These are phyloP conservation scores for Chalciporus sp. DNA, from an alignment of 1,284 basidiomycete genomes.

Conservation along the genomic window DNA sequence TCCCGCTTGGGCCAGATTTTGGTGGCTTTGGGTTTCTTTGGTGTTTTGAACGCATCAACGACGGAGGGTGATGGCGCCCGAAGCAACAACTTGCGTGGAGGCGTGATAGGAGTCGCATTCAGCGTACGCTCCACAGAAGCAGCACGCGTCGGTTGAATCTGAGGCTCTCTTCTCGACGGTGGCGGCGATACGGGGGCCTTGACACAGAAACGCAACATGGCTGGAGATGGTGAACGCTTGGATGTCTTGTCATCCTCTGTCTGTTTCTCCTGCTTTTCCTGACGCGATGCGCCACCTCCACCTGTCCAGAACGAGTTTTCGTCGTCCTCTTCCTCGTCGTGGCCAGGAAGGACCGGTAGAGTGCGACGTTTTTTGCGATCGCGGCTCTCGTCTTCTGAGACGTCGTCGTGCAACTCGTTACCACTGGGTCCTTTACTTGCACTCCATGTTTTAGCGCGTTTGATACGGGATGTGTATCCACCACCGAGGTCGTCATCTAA, in stretches of 20 bases:
- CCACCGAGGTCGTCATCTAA: constrained; percentile 16
- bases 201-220: constrained; percentile 29
- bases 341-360: constrained; percentile 26
- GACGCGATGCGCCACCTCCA: constrained; percentile 14
- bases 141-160: constrained; percentile 25
- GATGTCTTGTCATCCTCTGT: constrained; percentile 12
- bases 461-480: constrained; percentile 8
- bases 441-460: constrained; percentile 11
- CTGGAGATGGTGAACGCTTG: constrained; percentile 27
- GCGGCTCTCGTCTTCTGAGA: constrained; percentile 20
- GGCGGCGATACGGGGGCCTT: constrained; percentile 41
- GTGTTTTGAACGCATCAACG: constrained; percentile 19
- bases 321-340: constrained; percentile 35
- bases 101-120: constrained; percentile 22
- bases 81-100: constrained; percentile 27
- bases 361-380: constrained; percentile 32
- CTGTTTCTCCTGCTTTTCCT: constrained; percentile 10
- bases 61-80: constrained; percentile 13
- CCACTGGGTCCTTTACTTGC: not conserved
- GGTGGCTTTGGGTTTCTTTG: constrained; percentile 20
- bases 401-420: constrained; percentile 5
- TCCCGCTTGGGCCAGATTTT: constrained; percentile 45
- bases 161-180: constrained; percentile 36
- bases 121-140: constrained; percentile 22
- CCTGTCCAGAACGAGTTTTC: constrained; percentile 40